Evolutionary conservation across 768 basidiomycete genomes (phyloP).

Genomic region (Rhodotorula graminis): DNA sequence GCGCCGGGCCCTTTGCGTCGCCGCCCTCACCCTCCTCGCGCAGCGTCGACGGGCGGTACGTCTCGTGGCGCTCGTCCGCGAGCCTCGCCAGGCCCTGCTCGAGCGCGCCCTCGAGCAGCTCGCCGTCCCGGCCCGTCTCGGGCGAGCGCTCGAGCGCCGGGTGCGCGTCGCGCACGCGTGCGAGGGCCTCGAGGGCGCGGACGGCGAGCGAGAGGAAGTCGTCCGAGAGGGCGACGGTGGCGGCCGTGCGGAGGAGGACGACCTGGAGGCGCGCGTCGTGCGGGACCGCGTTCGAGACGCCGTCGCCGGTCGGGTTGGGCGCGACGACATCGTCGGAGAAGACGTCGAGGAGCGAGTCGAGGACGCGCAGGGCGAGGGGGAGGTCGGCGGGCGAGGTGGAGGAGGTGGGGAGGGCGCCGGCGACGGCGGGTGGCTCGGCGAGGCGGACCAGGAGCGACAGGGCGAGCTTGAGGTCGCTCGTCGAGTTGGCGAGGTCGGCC

Average conservation of each 20-base stretch:
- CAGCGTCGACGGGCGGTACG: neutral
- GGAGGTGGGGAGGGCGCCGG: too few relatives aligned
- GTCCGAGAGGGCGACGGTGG: conserved; percentile 5
- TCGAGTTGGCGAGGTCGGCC: conserved; percentile 4
- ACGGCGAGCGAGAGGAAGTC: neutral
- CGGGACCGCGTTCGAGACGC: too few relatives aligned
- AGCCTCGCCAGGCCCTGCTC: neutral
- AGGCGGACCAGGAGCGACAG: conserved; percentile 10
- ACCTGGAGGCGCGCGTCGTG: neutral
- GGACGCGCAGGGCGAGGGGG: conserved; percentile 11
- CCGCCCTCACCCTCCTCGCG: neutral
- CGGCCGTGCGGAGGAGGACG: conserved; percentile 17
- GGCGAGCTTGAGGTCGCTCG: neutral
- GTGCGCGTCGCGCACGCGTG: neutral
- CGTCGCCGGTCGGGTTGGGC: neutral
- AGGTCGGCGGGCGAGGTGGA: neutral
- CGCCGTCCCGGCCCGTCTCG: neutral
- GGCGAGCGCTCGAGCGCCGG: neutral
- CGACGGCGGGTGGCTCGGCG: neutral
- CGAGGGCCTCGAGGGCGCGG: neutral
- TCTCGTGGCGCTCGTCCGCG: neutral
- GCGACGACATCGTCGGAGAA: conserved; percentile 11
- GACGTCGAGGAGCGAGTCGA: conserved; percentile 11
- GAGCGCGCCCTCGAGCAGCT: neutral
- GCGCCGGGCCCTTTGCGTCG: neutral